Base-by-base conservation (phyloP, 495 filamentous ascomycete species). In the Ramalina intermedia region DNA sequence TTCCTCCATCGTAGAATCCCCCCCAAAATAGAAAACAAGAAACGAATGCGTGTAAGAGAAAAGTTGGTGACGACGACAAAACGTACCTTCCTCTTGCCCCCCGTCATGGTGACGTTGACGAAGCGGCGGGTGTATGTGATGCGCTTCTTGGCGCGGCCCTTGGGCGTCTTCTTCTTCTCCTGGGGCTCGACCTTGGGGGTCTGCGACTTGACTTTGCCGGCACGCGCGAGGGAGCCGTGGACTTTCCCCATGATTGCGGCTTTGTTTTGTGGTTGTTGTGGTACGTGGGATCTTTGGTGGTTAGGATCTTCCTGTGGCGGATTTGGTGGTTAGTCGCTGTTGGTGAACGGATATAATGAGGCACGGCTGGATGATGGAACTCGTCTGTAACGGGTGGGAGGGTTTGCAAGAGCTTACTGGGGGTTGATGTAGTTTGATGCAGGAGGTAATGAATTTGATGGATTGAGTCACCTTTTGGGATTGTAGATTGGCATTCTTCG, bases 81-180 rank as follows among this genome's bases (percentile, higher is more conserved):
- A 41, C 72, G 58, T 67, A 93, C 87, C 90, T 96, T 96, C 71
- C 91, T 78, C 90, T 99, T 99, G 70, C 91, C 91, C 69, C 91
- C 91, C 51, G 91, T 95, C 79, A 96, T 76, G 60, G 87, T 94
- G 65, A 99, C 89, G 76, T 96, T 99, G 57, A 99, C 93, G 79
- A 99, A 99, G 58, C 91, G 88, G 67, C 91, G 84, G 59, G 88
- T 96, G 78, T 99, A 98, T 57, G 74, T 77, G 61, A 95, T 81
- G 62, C 91, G 81, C 87, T 98, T 99, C 82, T 90, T 90, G 58
- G 91, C 91, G 60, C 91, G 87, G 66, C 91, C 91, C 80, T 99
- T 96, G 66, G 91, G 91, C 58, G 75, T 51, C 20, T 48, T 24
- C 37, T 84, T 77, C 76, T 91, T 91, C 78, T 91, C 85, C 71